These are phyloP conservation scores for Clonostachys solani DNA, from an alignment of 2,329 filamentous ascomycete species.

Conservation along the genomic window DNA sequence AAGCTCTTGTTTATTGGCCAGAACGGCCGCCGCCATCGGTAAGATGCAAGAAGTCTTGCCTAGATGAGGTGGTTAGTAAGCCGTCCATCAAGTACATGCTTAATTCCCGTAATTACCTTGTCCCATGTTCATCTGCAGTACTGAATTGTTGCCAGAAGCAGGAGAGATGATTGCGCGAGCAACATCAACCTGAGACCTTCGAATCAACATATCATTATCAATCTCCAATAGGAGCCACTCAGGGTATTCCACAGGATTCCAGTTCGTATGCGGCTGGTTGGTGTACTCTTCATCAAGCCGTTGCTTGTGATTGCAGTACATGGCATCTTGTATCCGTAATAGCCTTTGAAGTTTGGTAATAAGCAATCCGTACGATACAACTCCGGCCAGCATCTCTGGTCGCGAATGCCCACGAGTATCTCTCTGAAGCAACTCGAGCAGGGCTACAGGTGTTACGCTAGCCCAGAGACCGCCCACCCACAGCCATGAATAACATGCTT, in stretches of 20 bases:
- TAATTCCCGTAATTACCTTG: conserved; percentile 31
- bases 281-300: conserved; percentile 36
- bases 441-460: conserved; percentile 27
- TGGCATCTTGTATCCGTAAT: conserved; percentile 30
- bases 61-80: conserved; percentile 16
- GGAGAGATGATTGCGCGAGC: conserved; percentile 49
- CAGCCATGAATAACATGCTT: conserved; percentile 27
- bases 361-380: conserved; percentile 36
- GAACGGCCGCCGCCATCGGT: conserved; percentile 51
- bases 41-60: conserved; percentile 68
- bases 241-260: conserved; percentile 44
- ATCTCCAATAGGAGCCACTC: conserved; percentile 63
- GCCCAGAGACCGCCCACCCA: conserved; percentile 38
- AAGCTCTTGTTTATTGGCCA: conserved; percentile 46
- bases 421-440: conserved; percentile 41
- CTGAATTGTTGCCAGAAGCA: conserved; percentile 32
- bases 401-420: conserved; percentile 17
- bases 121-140: conserved; percentile 67
- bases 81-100: no score
- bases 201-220: conserved; percentile 58
- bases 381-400: conserved; percentile 22
- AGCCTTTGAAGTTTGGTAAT: conserved; percentile 40
- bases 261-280: conserved; percentile 52
- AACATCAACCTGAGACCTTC: conserved; percentile 54
- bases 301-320: conserved; percentile 26